Evolutionary conservation across 2,329 filamentous ascomycete genomes (phyloP), one percentile per base, ranked within the genome.

Genomic region (Rhinocladiella mackenziei): DNA sequence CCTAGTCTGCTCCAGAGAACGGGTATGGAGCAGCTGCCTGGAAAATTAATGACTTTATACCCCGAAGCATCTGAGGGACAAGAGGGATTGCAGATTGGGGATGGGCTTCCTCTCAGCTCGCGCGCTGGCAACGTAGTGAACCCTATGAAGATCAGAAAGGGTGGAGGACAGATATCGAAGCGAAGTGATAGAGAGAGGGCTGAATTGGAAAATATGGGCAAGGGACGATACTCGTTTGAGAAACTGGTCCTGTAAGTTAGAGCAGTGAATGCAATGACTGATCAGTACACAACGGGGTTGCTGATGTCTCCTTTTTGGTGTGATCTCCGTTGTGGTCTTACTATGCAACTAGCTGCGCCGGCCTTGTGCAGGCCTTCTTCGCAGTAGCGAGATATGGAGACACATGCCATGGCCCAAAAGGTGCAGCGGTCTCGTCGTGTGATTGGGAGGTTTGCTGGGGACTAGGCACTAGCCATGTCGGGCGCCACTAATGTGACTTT

Each of bases 201-300:
- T 13, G 80, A 85, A 65, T 67, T 94, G 63, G 79, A 84, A 60
- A 87, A 84, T 61, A 84, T 86, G 68, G 83, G 82, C 62, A 83
- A 89, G 50, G 85, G 84, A 43, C 80, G 83, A 55, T 95, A 96
- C 68, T 87, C 85, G 34, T 75, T 91, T 54, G 88, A 95, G 69
- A 79, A 80, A 65, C 49, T 59, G 53, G 48, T 50, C 43, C 55
- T 57, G 35, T 56, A 54, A 45, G 15, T 13, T n/a, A 20, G 34
- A 25, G 22, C n/a, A n/a, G 14, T 15, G 33, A 29, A 28, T 18
- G 19, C 17, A 11, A 14, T 15, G 19, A 28, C 40, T 19, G 36
- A n/a, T n/a, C n/a, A n/a, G n/a, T n/a, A n/a, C n/a, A n/a, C n/a
- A n/a, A n/a, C n/a, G n/a, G n/a, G n/a, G n/a, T n/a, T n/a, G n/a